These are phyloP conservation scores for Chlorella ohadii DNA, from an alignment of 139 green algal species.

Conservation along the genomic window DNA sequence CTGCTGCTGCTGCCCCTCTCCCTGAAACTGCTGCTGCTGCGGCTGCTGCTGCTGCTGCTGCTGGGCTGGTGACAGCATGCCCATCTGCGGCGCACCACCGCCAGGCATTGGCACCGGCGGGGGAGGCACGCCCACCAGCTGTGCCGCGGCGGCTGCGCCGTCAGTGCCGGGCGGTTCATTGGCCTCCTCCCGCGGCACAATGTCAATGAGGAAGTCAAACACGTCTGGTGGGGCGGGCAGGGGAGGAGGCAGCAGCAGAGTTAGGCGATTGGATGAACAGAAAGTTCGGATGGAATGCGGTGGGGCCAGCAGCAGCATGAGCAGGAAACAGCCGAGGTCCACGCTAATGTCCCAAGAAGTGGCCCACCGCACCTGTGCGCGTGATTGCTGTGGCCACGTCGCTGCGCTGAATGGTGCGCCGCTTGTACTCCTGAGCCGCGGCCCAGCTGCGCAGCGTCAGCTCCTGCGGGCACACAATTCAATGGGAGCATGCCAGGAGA, in stretches of 20 bases:
- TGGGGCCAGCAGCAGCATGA: not conserved
- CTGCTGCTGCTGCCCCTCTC: too few relatives aligned
- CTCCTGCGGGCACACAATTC: constrained; percentile 56
- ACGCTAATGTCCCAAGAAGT: too few relatives aligned
- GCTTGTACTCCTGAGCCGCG: constrained; percentile 96
- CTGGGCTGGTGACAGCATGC: not conserved
- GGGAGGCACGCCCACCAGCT: not conserved
- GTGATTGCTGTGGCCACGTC: constrained; percentile 97
- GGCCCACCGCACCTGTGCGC: constrained; percentile 53
- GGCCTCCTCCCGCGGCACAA: constrained; percentile 87
- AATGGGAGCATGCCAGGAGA: not conserved
- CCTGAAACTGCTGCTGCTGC: not conserved
- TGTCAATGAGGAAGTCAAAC: constrained; percentile 98
- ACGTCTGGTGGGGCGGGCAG: constrained; percentile 71
- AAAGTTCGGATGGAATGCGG: too few relatives aligned
- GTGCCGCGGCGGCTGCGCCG: not conserved
- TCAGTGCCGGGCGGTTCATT: not conserved
- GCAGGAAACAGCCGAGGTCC: not conserved
- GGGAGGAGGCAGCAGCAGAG: not conserved
- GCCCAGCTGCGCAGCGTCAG: constrained; percentile 92
- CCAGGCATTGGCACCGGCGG: too few relatives aligned
- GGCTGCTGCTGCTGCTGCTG: constrained; percentile 14
- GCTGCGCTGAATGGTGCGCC: constrained; percentile 94
- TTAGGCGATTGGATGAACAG: not conserved
- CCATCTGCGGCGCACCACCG: not conserved